These are phyloP conservation scores for Euryodendron excelsum DNA, from an alignment of 148 eudicot species.

Conservation along the genomic window DNA sequence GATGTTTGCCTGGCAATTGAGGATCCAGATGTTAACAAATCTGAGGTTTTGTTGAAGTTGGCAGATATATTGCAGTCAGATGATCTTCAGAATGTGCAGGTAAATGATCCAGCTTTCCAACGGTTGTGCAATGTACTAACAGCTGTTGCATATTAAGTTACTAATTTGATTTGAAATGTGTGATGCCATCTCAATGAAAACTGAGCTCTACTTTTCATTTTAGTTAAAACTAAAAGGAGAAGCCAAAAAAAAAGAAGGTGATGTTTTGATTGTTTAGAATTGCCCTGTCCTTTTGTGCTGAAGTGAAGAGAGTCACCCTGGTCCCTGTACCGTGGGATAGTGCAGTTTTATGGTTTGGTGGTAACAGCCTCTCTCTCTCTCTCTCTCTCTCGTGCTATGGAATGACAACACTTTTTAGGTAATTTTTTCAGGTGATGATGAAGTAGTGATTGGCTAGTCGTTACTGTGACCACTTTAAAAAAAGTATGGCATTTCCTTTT, in stretches of 20 bases:
- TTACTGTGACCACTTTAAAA: no score
- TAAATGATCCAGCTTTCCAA: constrained; percentile 15
- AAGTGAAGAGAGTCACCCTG: background rate
- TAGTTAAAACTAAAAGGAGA: background rate
- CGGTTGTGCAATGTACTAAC: background rate
- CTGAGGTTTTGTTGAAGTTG: constrained; percentile 70
- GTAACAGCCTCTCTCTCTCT: background rate
- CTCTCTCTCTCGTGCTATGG: background rate
- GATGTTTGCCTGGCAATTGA: constrained; percentile 80
- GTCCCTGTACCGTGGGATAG: background rate
- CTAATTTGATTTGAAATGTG: background rate
- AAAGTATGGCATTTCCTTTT: no score
- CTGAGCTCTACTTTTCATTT: background rate
- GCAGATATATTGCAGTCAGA: constrained; percentile 77
- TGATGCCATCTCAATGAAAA: background rate
- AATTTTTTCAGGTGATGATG: background rate
- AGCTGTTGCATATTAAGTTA: background rate
- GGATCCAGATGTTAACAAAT: constrained; percentile 59
- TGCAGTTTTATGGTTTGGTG: background rate
- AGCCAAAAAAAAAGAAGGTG: background rate
- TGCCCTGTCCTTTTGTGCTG: background rate
- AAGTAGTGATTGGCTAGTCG: no score
- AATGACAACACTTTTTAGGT: no score
- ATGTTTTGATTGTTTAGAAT: background rate
- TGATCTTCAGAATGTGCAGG: constrained; percentile 91